Evolutionary conservation across 1,284 basidiomycete genomes (phyloP), one percentile per base, ranked within the genome.

Genomic region (Apiotrichum veenhuisii): DNA sequence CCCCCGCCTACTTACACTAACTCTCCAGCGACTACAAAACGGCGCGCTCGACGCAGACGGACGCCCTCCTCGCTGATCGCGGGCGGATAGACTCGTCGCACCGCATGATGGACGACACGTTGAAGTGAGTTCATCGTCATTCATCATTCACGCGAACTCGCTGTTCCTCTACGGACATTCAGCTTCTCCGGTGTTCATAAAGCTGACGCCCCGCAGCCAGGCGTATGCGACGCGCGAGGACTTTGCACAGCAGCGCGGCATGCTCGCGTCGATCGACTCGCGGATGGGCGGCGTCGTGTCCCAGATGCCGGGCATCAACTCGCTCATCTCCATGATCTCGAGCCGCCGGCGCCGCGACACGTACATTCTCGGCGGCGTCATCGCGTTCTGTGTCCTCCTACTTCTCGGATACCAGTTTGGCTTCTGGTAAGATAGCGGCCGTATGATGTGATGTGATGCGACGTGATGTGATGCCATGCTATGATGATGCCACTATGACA

Each of bases 221-320:
- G 96, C 96, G 30, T 96, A 97, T 68, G 95, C 93, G 65, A 98
- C 95, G 0, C 86, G 95, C n/a, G 82, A 89, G 36, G 94, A 98
- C 73, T 96, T 99, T 75, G 80, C 82, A n/a, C 83, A 85, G 50
- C 96, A 99, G 76, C 82, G 90, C 20, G 76, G 81, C 5, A 84
- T 87, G 30, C 78, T 99, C 40, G 77, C 83, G 11, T 82, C 84
- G 22, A 91, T 96, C 64, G 89, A 90, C 71, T 79, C 84, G 11
- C 84, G 94, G 23, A 93, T 99, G 85, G 77, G 82, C 48, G 82
- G 85, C 50, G 89, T 94, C 20, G 78, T 95, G 20, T 86, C 83
- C 65, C 87, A 89, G 34, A 88, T 98, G 74, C 95, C 96, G 12
- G 94, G 93, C 1, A 86, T 99, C 63, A 95, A 94, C 77, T 90